Evolutionary conservation across 805 yeast genomes (phyloP).

Genomic region (Candida methanosorbosa): DNA sequence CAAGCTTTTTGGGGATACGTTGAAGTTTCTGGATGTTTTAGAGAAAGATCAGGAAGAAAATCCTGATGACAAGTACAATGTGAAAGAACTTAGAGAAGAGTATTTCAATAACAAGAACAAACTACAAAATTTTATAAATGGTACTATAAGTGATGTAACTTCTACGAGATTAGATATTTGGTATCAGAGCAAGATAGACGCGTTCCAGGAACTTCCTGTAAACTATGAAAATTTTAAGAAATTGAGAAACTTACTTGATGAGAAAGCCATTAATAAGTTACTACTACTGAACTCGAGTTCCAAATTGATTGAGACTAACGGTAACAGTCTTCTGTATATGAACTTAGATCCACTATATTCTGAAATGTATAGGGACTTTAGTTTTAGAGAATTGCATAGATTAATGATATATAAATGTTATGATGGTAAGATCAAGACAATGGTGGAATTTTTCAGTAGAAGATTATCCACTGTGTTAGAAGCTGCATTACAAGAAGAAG

Average conservation of each 20-base stretch:
- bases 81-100: too few relatives aligned
- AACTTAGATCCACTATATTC: slow-evolving; percentile 13
- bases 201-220: slow-evolving; percentile 1
- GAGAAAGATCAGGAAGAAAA: not conserved
- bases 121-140: too few relatives aligned
- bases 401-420: slow-evolving; percentile 12
- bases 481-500: not conserved
- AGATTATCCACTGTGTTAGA: slow-evolving; percentile 1
- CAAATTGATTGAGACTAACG: slow-evolving; percentile 11
- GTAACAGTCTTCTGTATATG: slow-evolving; percentile 4
- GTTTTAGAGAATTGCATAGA: slow-evolving; percentile 11
- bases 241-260: slow-evolving; percentile 5
- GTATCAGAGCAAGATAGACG: too few relatives aligned
- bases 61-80: not conserved
- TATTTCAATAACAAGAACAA: too few relatives aligned
- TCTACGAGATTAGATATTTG: too few relatives aligned
- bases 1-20: not conserved
- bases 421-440: slow-evolving; percentile 7
- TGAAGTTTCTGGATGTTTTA: too few relatives aligned
- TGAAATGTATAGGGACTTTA: slow-evolving; percentile 4
- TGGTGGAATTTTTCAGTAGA: slow-evolving; percentile 2
- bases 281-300: slow-evolving; percentile 13
- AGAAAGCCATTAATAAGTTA: slow-evolving; percentile 7
- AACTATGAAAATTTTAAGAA: slow-evolving; percentile 5
- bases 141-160: too few relatives aligned